Conservation (phyloP, 371 early-diverging fungal species). For the Lichtheimia ornata region DNA sequence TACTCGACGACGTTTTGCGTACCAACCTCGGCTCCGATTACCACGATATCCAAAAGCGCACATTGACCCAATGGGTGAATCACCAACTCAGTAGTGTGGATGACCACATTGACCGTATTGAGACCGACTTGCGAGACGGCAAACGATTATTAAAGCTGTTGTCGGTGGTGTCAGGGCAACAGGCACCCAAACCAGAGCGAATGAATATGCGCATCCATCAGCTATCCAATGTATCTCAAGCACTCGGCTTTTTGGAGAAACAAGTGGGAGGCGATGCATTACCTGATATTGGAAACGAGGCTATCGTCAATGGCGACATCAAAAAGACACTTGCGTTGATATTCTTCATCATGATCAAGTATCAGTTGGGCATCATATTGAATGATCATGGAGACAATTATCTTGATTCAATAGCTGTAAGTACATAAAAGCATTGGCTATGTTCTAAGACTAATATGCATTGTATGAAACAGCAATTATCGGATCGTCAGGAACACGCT, state of each 20-base stretch:
- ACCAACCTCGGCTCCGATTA: constrained; percentile 51
- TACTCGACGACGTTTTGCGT: constrained; percentile 30
- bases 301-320: constrained; percentile 84
- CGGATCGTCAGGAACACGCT: neutral
- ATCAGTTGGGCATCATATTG: constrained; percentile 61
- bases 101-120: constrained; percentile 45
- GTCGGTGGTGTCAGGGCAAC: constrained; percentile 54
- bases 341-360: constrained; percentile 79
- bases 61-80: constrained; percentile 87
- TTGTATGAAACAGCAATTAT: neutral
- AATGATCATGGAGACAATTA: constrained; percentile 49
- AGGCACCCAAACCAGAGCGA: constrained; percentile 59
- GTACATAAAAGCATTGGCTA: neutral
- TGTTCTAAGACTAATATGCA: too few species aligned
- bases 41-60: constrained; percentile 71
- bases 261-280: constrained; percentile 65
- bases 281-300: constrained; percentile 79
- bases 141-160: constrained; percentile 62
- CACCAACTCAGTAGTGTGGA: constrained; percentile 58
- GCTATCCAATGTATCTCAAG: constrained; percentile 77
- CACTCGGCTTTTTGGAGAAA: constrained; percentile 66
- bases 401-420: constrained; percentile 33
- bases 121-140: constrained; percentile 67
- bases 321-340: constrained; percentile 87
- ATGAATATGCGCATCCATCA: constrained; percentile 79